Base-by-base conservation (phyloP, 2,329 filamentous ascomycete genomes). In the Botryosphaeria dothidea region DNA sequence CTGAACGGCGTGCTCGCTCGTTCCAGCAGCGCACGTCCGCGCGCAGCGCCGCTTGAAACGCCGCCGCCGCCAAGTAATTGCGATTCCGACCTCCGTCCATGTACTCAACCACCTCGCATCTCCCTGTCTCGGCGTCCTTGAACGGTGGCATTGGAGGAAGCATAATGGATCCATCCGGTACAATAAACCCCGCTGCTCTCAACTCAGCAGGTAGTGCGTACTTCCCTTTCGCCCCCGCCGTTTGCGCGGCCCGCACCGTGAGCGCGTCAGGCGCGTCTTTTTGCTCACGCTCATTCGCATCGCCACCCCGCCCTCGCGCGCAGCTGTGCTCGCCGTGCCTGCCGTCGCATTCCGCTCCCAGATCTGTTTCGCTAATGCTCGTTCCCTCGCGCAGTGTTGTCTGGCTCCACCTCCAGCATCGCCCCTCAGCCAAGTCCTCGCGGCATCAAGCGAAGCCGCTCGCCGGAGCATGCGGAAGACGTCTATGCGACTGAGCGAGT, bases 371-470 rank as follows among this genome's bases (percentile, higher is more conserved):
- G 48, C 61, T 64, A 64, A 64, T 49, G 29, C 29, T 11, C 43
- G 34, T 27, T 11, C 11, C 25, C 41, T 15, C 67, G 76, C 71
- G 71, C 69, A 66, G 70, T 71, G 52, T 72, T 77, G 64, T 70
- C 68, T 61, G 70, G 69, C 69, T 67, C 72, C 66, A 68, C 71
- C 19, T 74, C 75, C 66, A 62, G 68, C 54, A 71, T 72, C 62
- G 71, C 74, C 70, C 73, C 71, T 65, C 75, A 75, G 70, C 68
- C 71, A 52, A 74, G 73, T 62, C 68, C 69, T 41, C 73, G 77
- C 38, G 77, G 77, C 63, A 66, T 78, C 66, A 79, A 79, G 69
- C 75, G 77, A 69, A 79, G 77, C 68, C 76, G 77, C 68, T 78
- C 77, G 58, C 77, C 76, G 43, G 77, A 79, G 41, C 73, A 67